Conservation (phyloP, 2,329 filamentous ascomycete genomes). For the Colletotrichum higginsianum region DNA sequence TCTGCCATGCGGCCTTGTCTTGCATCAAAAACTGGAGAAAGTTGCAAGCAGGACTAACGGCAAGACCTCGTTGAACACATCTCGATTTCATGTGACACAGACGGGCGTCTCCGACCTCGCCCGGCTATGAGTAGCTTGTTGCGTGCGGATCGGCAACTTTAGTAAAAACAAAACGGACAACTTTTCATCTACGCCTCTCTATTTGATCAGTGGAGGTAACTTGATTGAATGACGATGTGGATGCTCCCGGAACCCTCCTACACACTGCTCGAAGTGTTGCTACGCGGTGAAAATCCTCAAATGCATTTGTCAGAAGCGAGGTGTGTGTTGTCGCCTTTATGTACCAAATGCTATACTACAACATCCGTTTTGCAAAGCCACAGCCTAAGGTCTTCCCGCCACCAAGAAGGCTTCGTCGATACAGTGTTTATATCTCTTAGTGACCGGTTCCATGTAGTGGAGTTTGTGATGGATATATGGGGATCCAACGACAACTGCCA, state of each 20-base stretch:
- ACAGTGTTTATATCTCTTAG: too few relatives aligned
- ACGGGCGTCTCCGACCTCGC: neutral
- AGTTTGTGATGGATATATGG: neutral
- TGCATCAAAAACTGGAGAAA: neutral
- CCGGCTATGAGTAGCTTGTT: neutral
- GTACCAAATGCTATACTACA: neutral
- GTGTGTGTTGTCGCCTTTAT: neutral
- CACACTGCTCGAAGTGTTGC: neutral
- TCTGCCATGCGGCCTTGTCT: neutral
- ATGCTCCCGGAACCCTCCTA: neutral
- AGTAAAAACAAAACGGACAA: constrained; percentile 17
- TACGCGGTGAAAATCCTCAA: neutral
- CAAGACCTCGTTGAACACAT: neutral
- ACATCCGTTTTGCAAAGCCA: neutral
- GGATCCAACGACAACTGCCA: constrained; percentile 9
- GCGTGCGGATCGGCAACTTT: neutral
- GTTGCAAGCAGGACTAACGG: neutral
- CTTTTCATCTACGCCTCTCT: neutral
- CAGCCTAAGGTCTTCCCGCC: neutral
- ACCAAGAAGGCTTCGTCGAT: neutral
- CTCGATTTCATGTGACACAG: constrained; percentile 6
- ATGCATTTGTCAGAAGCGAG: neutral
- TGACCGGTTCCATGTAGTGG: neutral
- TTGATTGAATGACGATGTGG: neutral
- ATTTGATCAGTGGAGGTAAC: neutral